Conservation (phyloP, 2,329 filamentous ascomycete genomes). For the Phyllosticta capitalensis region DNA sequence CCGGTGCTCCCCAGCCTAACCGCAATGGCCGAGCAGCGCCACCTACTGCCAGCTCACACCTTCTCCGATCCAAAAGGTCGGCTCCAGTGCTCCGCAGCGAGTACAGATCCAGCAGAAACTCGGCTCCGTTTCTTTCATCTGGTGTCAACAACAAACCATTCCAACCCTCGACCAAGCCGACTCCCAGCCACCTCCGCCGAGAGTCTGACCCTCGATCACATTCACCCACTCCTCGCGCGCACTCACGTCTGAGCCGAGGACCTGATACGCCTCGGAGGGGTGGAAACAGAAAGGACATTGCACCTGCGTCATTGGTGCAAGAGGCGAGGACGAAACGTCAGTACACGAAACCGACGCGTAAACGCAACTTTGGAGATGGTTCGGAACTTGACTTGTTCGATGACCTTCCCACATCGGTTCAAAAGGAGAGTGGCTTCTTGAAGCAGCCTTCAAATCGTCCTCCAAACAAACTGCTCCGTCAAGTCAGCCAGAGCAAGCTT, state of each 20-base stretch:
- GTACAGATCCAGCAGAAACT: constrained; percentile 48
- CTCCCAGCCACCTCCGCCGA: constrained; percentile 65
- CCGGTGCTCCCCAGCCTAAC: constrained; percentile 62
- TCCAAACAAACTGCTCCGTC: constrained; percentile 53
- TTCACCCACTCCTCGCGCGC: constrained; percentile 37
- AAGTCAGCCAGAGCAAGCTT: constrained; percentile 37
- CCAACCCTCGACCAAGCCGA: constrained; percentile 65
- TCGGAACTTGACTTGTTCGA: constrained; percentile 90
- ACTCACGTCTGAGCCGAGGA: constrained; percentile 39
- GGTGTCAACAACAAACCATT: constrained; percentile 65
- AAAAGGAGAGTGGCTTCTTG: constrained; percentile 70
- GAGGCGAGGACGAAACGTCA: constrained; percentile 55
- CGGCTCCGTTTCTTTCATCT: constrained; percentile 69
- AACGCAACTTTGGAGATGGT: constrained; percentile 78
- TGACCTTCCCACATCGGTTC: constrained; percentile 80
- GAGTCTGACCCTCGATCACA: constrained; percentile 61
- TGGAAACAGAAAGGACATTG: constrained; percentile 34
- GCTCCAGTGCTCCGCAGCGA: constrained; percentile 47
- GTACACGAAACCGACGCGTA: constrained; percentile 61
- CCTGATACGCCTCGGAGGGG: constrained; percentile 42
- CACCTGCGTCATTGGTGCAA: constrained; percentile 40
- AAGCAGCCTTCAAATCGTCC: constrained; percentile 67
- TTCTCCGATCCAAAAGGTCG: constrained; percentile 51
- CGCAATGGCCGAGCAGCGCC: constrained; percentile 48
- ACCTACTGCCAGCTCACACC: constrained; percentile 44